Evolutionary conservation across 192 early-diverging fungal genomes (phyloP).

Genomic region (Funneliformis geosporum): DNA sequence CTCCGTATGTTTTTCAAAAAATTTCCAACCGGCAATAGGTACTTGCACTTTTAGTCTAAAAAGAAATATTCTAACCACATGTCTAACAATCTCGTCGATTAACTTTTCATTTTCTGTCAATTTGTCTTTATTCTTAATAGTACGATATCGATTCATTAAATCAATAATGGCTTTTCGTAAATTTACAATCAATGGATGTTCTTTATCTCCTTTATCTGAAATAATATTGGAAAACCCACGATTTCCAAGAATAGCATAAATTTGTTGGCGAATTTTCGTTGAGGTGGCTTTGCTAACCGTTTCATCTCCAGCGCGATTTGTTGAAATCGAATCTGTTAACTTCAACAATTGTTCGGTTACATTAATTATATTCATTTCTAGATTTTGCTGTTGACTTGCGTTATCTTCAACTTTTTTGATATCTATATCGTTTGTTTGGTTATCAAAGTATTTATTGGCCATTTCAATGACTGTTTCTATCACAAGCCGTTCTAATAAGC

Average conservation of each 20-base stretch:
- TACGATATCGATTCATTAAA: constrained; percentile 1
- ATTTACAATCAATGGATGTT: constrained; percentile 18
- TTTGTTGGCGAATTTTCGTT: constrained; percentile 16
- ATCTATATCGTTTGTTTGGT: background rate
- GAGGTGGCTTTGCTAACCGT: background rate
- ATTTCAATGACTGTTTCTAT: background rate
- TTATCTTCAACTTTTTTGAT: background rate
- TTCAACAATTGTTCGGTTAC: background rate
- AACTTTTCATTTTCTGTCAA: background rate
- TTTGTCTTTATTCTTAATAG: background rate
- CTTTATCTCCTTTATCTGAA: background rate
- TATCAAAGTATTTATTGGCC: background rate
- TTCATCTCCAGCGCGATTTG: background rate
- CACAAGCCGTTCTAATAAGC: background rate
- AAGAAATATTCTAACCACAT: constrained; percentile 9
- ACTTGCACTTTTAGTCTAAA: constrained; percentile 21
- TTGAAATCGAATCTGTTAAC: background rate
- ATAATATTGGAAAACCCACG: constrained; percentile 6
- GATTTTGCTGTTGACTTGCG: background rate
- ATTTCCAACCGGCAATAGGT: background rate
- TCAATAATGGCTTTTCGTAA: background rate
- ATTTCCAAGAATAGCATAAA: constrained; percentile 25
- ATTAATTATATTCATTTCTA: background rate
- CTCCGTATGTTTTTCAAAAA: background rate
- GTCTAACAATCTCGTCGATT: background rate